Conservation (phyloP, 176 grass and related monocot genomes). For the Oryza australiensis region DNA sequence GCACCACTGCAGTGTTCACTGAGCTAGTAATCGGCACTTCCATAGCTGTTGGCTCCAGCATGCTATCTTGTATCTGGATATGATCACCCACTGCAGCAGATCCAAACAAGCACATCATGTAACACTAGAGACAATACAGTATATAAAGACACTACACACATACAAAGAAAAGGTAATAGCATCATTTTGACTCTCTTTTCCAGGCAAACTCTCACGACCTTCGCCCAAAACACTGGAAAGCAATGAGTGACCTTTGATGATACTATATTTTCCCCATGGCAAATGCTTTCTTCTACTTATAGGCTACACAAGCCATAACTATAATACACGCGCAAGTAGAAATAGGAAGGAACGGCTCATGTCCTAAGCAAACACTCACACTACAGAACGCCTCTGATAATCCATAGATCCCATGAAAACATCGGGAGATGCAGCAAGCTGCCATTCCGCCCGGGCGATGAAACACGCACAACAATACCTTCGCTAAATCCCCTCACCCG, state of each 20-base stretch:
- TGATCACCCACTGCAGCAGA: conserved; percentile 43
- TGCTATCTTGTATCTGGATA: conserved; percentile 8
- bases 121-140: neutral
- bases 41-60: conserved; percentile 51
- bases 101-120: conserved; percentile 24
- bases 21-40: conserved; percentile 38
- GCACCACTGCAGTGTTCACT: conserved; percentile 31
- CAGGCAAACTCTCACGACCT: neutral
- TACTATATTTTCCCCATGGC: neutral
- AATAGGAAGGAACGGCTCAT: neutral
- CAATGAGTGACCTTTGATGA: conserved; percentile 3
- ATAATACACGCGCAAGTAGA: neutral
- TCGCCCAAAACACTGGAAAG: neutral
- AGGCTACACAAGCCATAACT: neutral
- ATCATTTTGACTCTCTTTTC: neutral
- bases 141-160: neutral
- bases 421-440: neutral
- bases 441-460: neutral
- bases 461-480: neutral
- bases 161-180: neutral
- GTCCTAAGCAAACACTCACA: neutral
- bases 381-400: neutral
- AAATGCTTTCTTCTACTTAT: neutral
- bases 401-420: neutral
- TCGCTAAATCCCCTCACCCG: neutral